These are phyloP conservation scores for Carex parvula DNA, from an alignment of 176 grass and related monocot genomes.

Conservation along the genomic window DNA sequence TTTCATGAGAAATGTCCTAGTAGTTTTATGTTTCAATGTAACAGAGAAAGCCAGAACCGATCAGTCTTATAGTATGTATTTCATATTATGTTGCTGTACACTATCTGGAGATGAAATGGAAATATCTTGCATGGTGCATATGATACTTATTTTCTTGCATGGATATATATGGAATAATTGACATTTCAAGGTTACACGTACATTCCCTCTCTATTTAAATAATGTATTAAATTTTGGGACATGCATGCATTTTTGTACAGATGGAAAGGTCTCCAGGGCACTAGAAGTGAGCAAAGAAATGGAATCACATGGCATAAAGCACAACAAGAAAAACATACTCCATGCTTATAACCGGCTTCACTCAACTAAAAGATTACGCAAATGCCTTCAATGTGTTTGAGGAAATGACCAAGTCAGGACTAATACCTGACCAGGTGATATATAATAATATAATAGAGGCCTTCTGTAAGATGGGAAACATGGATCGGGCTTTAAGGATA, in stretches of 20 bases:
- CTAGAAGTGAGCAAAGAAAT: constrained; percentile 71
- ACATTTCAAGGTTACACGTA: not conserved
- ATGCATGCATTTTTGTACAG: constrained; percentile 34
- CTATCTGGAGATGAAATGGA: not conserved
- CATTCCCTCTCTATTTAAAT: not conserved
- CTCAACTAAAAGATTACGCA: constrained; percentile 85
- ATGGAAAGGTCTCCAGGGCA: constrained; percentile 82
- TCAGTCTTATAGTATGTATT: not conserved
- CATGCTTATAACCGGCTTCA: constrained; percentile 95
- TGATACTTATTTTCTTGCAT: not conserved
- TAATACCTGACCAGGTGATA: constrained; percentile 77
- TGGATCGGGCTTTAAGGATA: constrained; percentile 70
- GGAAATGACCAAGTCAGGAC: constrained; percentile 74
- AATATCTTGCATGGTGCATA: not conserved
- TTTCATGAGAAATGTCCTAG: not conserved
- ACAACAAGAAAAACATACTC: constrained; percentile 99
- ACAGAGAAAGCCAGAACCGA: not conserved
- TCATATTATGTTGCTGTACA: not conserved
- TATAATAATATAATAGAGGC: constrained; percentile 94
- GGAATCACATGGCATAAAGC: constrained; percentile 70
- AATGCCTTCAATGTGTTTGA: constrained; percentile 94
- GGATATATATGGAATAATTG: not conserved
- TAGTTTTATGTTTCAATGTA: not conserved
- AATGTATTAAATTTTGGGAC: not conserved
- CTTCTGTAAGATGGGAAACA: constrained; percentile 98